Evolutionary conservation across 768 basidiomycete species (phyloP), one percentile per base, ranked within the genome.

Genomic region (Hygrophoropsis aurantiaca): DNA sequence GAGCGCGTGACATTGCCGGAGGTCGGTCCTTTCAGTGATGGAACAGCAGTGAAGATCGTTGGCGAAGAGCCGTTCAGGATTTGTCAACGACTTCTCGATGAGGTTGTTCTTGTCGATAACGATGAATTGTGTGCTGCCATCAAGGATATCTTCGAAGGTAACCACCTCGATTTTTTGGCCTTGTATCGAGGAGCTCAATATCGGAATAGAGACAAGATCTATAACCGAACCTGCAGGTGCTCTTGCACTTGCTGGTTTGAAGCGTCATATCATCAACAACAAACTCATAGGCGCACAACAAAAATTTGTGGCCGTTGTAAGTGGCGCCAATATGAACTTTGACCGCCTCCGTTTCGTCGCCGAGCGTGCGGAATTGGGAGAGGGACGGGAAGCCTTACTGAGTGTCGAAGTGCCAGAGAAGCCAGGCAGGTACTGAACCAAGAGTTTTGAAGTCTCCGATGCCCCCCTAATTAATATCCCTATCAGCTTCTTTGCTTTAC

Each of bases 241-340:
- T 1, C 78, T 97, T 5, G 87, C 88, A 0, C 74, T 98, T 30
- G 97, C 97, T 15, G 93, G 92, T 10, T 73, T 97, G 43, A 99
- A 98, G 64, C 83, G 81, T 11, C 80, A 95, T 62, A 93, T 99
- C 57, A 54, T 82, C 26, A 69, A 84, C 48, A 90, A 97, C 65
- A 78, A 85, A 42, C 80, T 98, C 26, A 57, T 93, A 42, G 90
- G 90, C 30, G 82, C 89, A 2, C 78, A 87, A 46, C 91, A 91
- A 70, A 84, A 81, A 47, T 97, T 94, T 54, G 94, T 97, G 24
- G 94, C 82, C 5, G 84, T 97, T 43, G 72, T 98, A 53, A 94
- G 91, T 58, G 97, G 97, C 18, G 97, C 95, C 15, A 98, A 99
- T 70, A 97, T 99, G 91, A 98, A 99, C 71, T 99, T 99, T 67